Conservation (phyloP, 78 protist genomes). For the Trichosphaerium sp. region DNA sequence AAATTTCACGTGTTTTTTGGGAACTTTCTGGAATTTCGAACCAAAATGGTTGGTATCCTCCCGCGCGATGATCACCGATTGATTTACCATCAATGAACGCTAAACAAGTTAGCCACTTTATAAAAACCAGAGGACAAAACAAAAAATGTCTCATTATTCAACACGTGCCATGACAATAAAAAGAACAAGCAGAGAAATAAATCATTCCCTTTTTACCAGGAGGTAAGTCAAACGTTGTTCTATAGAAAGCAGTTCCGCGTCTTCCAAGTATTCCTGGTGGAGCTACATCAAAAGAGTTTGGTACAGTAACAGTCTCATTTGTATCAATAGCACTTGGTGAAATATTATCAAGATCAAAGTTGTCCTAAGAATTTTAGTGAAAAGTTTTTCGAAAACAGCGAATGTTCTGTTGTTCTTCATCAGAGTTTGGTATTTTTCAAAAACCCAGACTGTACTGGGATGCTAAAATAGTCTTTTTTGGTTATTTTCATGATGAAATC, state of each 20-base stretch:
- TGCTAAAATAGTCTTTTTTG: too few species aligned
- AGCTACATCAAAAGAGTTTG: not conserved
- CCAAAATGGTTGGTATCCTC: conserved; percentile 16
- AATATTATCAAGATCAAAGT: too few species aligned
- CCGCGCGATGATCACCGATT: conserved; percentile 1
- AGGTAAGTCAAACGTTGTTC: not conserved
- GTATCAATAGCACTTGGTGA: too few species aligned
- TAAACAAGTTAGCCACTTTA: too few species aligned
- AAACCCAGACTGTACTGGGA: too few species aligned
- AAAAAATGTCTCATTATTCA: too few species aligned
- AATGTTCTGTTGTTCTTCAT: too few species aligned
- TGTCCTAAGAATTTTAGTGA: too few species aligned
- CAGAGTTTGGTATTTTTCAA: not conserved
- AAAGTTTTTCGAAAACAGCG: too few species aligned
- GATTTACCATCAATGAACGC: not conserved
- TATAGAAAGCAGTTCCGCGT: conserved; percentile 11
- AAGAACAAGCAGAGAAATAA: conserved; percentile 5
- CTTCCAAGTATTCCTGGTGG: not conserved
- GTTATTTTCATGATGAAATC: too few species aligned
- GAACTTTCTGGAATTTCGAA: conserved; percentile 1
- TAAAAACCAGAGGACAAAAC: too few species aligned
- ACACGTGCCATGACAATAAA: conserved; percentile 20
- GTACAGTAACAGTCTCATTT: not conserved
- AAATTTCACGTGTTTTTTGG: not conserved
- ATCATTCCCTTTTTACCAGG: not conserved